Percentiles rank a stretch among this genome's conserved stretches.
phyloP scores from a whole-genome alignment of 2,329 filamentous ascomycete species.

The Lomentospora prolificans region DNA sequence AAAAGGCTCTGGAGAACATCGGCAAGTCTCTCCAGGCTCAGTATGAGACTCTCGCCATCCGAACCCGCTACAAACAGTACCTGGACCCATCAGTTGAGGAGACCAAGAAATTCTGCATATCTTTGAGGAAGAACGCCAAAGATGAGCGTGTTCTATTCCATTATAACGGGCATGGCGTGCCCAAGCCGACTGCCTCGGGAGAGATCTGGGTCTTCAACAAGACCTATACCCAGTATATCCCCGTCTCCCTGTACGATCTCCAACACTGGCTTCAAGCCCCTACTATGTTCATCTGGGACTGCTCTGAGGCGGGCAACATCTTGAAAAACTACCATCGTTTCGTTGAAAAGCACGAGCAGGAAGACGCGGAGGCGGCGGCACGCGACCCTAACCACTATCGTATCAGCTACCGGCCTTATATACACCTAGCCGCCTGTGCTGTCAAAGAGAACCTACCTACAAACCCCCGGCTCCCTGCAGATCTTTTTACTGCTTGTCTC shows the following conservation, averaged over 20 bases:
- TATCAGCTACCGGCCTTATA: slow-evolving; percentile 58
- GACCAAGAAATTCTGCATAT: slow-evolving; percentile 91
- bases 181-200: slow-evolving; percentile 86
- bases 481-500: slow-evolving; percentile 90
- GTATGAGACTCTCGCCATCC: slow-evolving; percentile 88
- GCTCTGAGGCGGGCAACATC: slow-evolving; percentile 92
- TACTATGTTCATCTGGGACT: slow-evolving; percentile 96
- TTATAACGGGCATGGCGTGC: slow-evolving; percentile 96
- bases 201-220: slow-evolving; percentile 99
- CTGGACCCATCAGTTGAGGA: slow-evolving; percentile 95
- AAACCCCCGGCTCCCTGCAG: slow-evolving; percentile 84
- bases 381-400: slow-evolving; percentile 78
- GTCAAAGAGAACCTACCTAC: slow-evolving; percentile 89
- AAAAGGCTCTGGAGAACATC: slow-evolving; percentile 86
- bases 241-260: slow-evolving; percentile 87
- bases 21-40: slow-evolving; percentile 93
- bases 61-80: slow-evolving; percentile 96
- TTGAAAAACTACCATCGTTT: slow-evolving; percentile 90
- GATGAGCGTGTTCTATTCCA: slow-evolving; percentile 95
- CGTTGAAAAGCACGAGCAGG: slow-evolving; percentile 86
- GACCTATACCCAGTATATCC: slow-evolving; percentile 97
- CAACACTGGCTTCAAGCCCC: slow-evolving; percentile 94
- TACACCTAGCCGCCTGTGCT: slow-evolving; percentile 85
- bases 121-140: slow-evolving; percentile 82
- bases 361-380: slow-evolving; percentile 66